These are phyloP conservation scores for Houttuynia cordata DNA, from an alignment of 164 flowering plant genomes.

Conservation along the genomic window DNA sequence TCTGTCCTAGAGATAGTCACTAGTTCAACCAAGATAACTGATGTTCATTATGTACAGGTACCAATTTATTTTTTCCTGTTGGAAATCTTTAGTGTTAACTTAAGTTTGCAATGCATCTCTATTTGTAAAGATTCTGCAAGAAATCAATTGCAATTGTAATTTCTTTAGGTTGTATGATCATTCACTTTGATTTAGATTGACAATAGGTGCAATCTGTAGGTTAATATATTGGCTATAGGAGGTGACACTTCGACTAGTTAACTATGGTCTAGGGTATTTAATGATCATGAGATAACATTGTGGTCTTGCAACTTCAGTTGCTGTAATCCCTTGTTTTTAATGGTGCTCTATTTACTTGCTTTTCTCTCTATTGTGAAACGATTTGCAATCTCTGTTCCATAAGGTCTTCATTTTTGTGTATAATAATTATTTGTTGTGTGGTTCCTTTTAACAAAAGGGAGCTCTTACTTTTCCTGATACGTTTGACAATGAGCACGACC, in stretches of 20 bases:
- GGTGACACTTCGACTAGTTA: no score
- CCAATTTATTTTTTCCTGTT: neutral
- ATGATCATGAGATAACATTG: no score
- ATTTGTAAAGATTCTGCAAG: neutral
- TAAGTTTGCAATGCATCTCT: neutral
- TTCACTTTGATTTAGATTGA: neutral
- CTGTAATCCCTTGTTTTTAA: neutral
- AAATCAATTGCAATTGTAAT: no score
- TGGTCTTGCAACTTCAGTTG: neutral
- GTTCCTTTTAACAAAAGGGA: constrained; percentile 39
- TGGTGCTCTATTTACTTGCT: no score
- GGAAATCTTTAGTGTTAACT: neutral
- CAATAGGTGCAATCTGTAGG: neutral
- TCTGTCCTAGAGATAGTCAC: constrained; percentile 71
- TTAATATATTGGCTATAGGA: no score
- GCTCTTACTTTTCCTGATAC: constrained; percentile 70
- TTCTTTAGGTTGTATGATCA: no score
- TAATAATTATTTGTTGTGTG: neutral
- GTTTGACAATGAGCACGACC: constrained; percentile 58
- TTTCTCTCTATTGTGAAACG: neutral
- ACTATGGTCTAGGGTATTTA: no score
- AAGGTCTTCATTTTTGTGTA: neutral
- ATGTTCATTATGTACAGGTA: constrained; percentile 98
- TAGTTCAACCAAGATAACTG: constrained; percentile 80
- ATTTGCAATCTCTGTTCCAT: neutral